Evolutionary conservation across 768 basidiomycete genomes (phyloP), one percentile per base, ranked within the genome.

Genomic region (Fibroporia radiculosa): DNA sequence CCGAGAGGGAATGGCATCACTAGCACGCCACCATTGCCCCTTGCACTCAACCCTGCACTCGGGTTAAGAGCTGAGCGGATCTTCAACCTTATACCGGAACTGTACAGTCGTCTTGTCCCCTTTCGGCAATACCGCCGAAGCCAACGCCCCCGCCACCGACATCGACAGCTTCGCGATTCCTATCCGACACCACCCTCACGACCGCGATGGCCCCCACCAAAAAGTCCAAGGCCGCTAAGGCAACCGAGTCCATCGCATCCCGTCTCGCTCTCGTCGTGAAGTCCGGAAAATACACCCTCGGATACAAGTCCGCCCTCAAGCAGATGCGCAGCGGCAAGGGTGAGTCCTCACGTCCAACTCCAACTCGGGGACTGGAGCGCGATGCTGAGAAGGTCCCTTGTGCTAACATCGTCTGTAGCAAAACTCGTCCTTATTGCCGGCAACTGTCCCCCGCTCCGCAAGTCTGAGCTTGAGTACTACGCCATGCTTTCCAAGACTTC

Each of bases 381-480:
- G 73, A 84, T 77, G 92, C 91, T 93, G 91, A 93, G 92, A 93
- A 95, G 90, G 90, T 91, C 87, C 88, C 85, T 86, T 79, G 68
- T 67, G 70, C 87, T 91, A 64, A 91, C 69, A 56, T 44, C 51
- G 41, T 60, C 48, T 19, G 44, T 62, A 99, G 95, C 95, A 69
- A 98, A 96, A 73, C 90, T 99, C 56, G 85, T 99, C 63, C 73
- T 99, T 67, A 96, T 99, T 63, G 92, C 95, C 60, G 93, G 92
- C 57, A 99, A 99, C 74, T 96, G 93, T 74, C 96, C 96, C 47
- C 96, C 96, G 51, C 81, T 99, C 51, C 91, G 96, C 68, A 96
- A 96, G 69, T 97, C 95, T 49, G 96, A 99, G 77, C 78, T 99
- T 48, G 96, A 99, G 75, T 99, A 98, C 77, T 99, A 98, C 65